Conservation (phyloP, 148 eudicot genomes). For the Dysphania ambrosioides region DNA sequence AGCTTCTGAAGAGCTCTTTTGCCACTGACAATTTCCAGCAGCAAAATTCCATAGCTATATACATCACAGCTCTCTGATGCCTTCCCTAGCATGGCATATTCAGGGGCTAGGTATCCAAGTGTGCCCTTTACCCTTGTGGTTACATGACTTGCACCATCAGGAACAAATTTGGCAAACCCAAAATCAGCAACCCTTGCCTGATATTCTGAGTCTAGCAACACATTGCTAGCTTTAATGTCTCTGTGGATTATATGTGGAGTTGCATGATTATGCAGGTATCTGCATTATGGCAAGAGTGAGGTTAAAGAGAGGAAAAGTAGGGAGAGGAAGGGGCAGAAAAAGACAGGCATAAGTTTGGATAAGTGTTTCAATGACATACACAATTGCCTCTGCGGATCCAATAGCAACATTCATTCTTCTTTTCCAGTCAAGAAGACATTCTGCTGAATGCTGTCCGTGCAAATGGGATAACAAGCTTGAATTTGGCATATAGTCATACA, state of each 20-base stretch:
- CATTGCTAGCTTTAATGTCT: constrained; percentile 90
- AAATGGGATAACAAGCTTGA: constrained; percentile 80
- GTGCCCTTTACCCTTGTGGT: constrained; percentile 69
- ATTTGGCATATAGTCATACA: constrained; percentile 86
- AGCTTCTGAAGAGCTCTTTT: constrained; percentile 68
- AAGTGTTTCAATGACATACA: constrained; percentile 41
- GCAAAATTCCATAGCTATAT: constrained; percentile 83
- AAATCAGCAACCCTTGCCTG: constrained; percentile 80
- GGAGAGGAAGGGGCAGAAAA: neutral
- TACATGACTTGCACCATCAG: constrained; percentile 71
- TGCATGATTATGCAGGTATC: constrained; percentile 82
- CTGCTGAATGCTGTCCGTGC: constrained; percentile 83
- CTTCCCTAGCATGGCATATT: constrained; percentile 72
- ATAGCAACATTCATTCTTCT: constrained; percentile 76
- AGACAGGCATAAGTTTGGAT: neutral
- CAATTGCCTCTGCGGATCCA: constrained; percentile 87
- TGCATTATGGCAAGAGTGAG: constrained; percentile 24
- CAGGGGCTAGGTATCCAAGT: constrained; percentile 81
- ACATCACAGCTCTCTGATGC: constrained; percentile 83
- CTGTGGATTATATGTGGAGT: constrained; percentile 92
- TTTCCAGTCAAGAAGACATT: constrained; percentile 80
- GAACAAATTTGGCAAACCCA: constrained; percentile 72
- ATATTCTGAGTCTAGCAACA: constrained; percentile 70
- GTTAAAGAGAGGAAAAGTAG: neutral
- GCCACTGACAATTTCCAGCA: constrained; percentile 81